Conservation (phyloP, 176 grass and related monocot species). For the Cenchrus americanus region DNA sequence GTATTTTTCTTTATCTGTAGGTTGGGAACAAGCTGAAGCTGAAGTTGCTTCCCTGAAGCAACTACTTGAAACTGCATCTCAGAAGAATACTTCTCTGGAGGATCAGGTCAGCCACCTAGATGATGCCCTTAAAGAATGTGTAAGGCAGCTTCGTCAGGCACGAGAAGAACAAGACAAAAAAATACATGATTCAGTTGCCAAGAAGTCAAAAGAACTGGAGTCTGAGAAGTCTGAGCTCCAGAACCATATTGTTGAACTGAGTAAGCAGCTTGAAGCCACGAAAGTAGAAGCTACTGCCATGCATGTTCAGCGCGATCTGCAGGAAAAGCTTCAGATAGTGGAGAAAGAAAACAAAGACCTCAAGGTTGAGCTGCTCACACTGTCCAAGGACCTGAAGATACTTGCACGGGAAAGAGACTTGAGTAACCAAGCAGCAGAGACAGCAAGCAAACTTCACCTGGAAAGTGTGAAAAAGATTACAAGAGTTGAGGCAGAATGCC, state of each 20-base stretch:
- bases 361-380: slow-evolving; percentile 49
- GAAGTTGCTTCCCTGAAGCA: slow-evolving; percentile 78
- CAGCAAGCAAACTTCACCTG: slow-evolving; percentile 89
- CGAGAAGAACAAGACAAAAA: slow-evolving; percentile 86
- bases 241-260: slow-evolving; percentile 55
- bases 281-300: slow-evolving; percentile 31
- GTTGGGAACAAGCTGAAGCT: slow-evolving; percentile 93
- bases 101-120: slow-evolving; percentile 80
- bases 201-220: slow-evolving; percentile 58
- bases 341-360: slow-evolving; percentile 78
- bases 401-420: slow-evolving; percentile 80
- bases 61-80: slow-evolving; percentile 70
- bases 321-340: slow-evolving; percentile 55
- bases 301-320: slow-evolving; percentile 43
- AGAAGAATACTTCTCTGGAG: slow-evolving; percentile 71
- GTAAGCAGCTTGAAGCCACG: slow-evolving; percentile 55
- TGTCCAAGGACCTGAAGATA: slow-evolving; percentile 63
- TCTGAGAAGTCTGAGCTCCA: slow-evolving; percentile 60
- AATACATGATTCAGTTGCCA: slow-evolving; percentile 54
- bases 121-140: slow-evolving; percentile 91
- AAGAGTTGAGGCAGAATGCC: slow-evolving; percentile 86
- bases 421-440: slow-evolving; percentile 88
- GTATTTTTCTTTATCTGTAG: slow-evolving; percentile 52
- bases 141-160: slow-evolving; percentile 84
- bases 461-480: slow-evolving; percentile 86